A percentile compares a stretch with the other conserved stretches of the same genome.
Conservation (phyloP, 2,329 filamentous ascomycete genomes). For the Hypocrella siamensis region DNA sequence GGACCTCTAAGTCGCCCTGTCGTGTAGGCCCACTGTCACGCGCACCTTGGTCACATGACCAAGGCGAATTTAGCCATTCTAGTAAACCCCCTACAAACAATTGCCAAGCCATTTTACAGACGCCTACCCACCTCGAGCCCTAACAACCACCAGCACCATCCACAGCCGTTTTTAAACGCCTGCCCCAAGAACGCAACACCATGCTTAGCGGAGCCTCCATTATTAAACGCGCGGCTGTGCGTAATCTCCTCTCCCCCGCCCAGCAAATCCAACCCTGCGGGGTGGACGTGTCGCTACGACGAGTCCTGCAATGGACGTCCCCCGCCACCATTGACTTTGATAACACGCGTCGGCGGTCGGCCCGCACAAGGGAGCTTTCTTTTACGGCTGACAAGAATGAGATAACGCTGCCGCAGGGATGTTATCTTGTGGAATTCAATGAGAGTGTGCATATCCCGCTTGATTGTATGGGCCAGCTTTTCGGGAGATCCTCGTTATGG, state of each 20-base stretch:
- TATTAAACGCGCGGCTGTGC: neutral
- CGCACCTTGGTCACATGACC: no score
- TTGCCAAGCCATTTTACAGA: conserved; percentile 3
- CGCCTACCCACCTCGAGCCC: neutral
- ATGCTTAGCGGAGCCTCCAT: neutral
- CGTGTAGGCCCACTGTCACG: no score
- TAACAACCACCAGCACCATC: neutral
- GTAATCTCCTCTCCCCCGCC: neutral
- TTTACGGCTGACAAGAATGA: neutral
- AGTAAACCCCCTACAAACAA: conserved; percentile 26
- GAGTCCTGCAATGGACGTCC: neutral
- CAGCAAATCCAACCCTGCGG: neutral
- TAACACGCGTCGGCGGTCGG: neutral
- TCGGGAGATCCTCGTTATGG: neutral
- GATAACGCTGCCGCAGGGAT: neutral
- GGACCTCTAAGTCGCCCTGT: no score
- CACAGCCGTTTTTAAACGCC: neutral
- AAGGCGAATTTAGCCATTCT: no score
- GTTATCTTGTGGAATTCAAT: neutral
- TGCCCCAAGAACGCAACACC: neutral
- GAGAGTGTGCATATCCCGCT: neutral
- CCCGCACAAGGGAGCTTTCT: neutral
- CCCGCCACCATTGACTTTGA: neutral
- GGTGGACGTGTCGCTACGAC: neutral
- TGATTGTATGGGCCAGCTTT: neutral